Conservation (phyloP, 1,139 yeast species). For the Kluyveromyces marxianus region DNA sequence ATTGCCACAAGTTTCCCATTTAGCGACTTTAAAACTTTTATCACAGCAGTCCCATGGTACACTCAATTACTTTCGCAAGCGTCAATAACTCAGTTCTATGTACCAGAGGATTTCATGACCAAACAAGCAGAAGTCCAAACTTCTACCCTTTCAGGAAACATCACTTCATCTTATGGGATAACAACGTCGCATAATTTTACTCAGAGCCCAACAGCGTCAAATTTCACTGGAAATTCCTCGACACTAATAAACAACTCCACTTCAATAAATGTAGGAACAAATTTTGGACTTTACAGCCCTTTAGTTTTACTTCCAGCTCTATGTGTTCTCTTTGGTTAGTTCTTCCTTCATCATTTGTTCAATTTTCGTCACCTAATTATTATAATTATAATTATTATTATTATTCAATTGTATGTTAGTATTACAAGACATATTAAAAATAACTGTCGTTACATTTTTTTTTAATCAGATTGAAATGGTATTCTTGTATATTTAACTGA, state of each 20-base stretch:
- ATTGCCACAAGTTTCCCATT: conserved; percentile 36
- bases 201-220: neutral
- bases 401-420: neutral
- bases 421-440: neutral
- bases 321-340: conserved; percentile 5
- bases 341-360: conserved; percentile 2
- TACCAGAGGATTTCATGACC: conserved; percentile 33
- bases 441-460: neutral
- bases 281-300: neutral
- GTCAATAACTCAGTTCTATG: conserved; percentile 30
- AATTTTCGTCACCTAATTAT: conserved; percentile 6
- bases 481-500: no score
- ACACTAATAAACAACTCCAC: neutral
- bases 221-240: neutral
- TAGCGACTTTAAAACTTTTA: conserved; percentile 35
- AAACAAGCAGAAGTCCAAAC: neutral
- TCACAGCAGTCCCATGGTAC: conserved; percentile 40
- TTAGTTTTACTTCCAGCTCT: conserved; percentile 5
- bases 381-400: neutral
- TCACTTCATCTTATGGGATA: no score
- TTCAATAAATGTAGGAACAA: neutral
- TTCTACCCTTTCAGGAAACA: neutral
- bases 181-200: neutral
- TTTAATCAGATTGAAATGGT: neutral
- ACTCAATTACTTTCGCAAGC: conserved; percentile 30